Percentiles rank a stretch among this genome's conserved stretches.
These are phyloP conservation scores for Paramyrothecium sp. DNA, from an alignment of 2,329 filamentous ascomycete species.

Conservation along the genomic window DNA sequence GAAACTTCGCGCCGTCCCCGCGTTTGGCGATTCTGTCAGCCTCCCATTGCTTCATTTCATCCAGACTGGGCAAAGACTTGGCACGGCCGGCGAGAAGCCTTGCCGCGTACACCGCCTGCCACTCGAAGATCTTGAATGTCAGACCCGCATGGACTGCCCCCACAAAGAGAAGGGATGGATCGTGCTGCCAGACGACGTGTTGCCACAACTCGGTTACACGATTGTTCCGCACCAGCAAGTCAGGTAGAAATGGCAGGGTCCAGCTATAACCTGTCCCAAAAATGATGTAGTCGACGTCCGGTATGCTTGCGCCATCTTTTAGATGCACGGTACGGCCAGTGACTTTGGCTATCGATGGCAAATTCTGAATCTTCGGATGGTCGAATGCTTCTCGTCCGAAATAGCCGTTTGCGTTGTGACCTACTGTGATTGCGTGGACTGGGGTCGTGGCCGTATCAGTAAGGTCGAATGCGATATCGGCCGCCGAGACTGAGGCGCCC, in stretches of 20 bases:
- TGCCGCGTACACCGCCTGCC: slow-evolving; percentile 63
- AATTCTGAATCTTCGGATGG: slow-evolving; percentile 49
- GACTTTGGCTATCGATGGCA: slow-evolving; percentile 47
- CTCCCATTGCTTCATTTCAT: slow-evolving; percentile 57
- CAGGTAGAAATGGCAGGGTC: slow-evolving; percentile 59
- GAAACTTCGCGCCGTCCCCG: slow-evolving; percentile 58
- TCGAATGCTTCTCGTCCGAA: slow-evolving; percentile 59
- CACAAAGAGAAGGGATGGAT: slow-evolving; percentile 56
- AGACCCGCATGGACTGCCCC: slow-evolving; percentile 56
- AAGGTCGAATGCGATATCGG: slow-evolving; percentile 59
- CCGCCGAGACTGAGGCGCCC: slow-evolving; percentile 63
- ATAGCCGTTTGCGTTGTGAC: slow-evolving; percentile 48
- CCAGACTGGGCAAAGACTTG: slow-evolving; percentile 43
- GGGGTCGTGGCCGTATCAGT: slow-evolving; percentile 42
- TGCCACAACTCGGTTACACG: slow-evolving; percentile 55
- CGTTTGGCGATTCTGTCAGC: slow-evolving; percentile 46
- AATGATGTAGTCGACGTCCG: slow-evolving; percentile 59
- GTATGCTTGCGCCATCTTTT: slow-evolving; percentile 49
- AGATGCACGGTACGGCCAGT: slow-evolving; percentile 50
- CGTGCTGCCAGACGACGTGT: slow-evolving; percentile 53
- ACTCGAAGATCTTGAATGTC: slow-evolving; percentile 69
- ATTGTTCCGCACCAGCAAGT: slow-evolving; percentile 51
- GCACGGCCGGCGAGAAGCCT: slow-evolving; percentile 55
- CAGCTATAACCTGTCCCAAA: slow-evolving; percentile 67
- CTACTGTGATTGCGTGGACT: slow-evolving; percentile 49